Percentiles rank a stretch among this genome's conserved stretches.
phyloP scores from a whole-genome alignment of 176 grass and related monocot genomes.

The Pontederia paniculata region DNA sequence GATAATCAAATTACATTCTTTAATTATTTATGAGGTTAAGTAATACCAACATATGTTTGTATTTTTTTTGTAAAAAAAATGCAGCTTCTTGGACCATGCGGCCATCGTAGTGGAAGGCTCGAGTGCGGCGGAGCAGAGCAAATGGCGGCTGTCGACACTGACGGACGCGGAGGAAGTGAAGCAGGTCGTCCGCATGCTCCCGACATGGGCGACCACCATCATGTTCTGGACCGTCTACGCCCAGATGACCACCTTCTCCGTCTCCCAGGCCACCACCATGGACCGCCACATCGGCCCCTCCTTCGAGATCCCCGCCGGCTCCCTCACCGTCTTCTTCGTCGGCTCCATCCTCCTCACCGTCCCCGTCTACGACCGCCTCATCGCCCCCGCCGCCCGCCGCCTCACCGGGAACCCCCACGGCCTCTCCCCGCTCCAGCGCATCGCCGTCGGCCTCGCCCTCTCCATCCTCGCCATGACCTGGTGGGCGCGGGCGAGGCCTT shows the following conservation, averaged over 20 bases:
- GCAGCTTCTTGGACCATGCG: slow-evolving; percentile 15
- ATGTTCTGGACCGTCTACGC: slow-evolving; percentile 87
- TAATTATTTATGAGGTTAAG: no score
- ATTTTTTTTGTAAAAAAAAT: not conserved
- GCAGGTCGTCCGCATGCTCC: slow-evolving; percentile 64
- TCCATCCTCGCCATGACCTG: slow-evolving; percentile 68
- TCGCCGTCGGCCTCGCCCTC: slow-evolving; percentile 55
- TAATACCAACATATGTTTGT: not conserved
- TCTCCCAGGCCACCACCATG: slow-evolving; percentile 60
- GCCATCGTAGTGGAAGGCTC: not conserved
- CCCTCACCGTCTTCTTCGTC: slow-evolving; percentile 83
- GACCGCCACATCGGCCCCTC: slow-evolving; percentile 54
- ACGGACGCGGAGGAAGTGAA: slow-evolving; percentile 94
- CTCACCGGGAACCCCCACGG: slow-evolving; percentile 59
- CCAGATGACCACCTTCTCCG: slow-evolving; percentile 92
- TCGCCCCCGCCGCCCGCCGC: slow-evolving; percentile 34
- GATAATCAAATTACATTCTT: no score
- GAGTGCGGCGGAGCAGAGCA: not conserved
- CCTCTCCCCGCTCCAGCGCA: slow-evolving; percentile 68
- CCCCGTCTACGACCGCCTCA: slow-evolving; percentile 66
- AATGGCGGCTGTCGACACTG: slow-evolving; percentile 39
- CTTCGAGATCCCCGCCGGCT: slow-evolving; percentile 58
- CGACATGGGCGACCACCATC: slow-evolving; percentile 69
- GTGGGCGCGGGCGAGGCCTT: slow-evolving; percentile 87
- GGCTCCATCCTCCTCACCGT: slow-evolving; percentile 72